A percentile compares a stretch with the other conserved stretches of the same genome.
Conservation (phyloP, 345 rosid species). For the Aquilaria sinensis region DNA sequence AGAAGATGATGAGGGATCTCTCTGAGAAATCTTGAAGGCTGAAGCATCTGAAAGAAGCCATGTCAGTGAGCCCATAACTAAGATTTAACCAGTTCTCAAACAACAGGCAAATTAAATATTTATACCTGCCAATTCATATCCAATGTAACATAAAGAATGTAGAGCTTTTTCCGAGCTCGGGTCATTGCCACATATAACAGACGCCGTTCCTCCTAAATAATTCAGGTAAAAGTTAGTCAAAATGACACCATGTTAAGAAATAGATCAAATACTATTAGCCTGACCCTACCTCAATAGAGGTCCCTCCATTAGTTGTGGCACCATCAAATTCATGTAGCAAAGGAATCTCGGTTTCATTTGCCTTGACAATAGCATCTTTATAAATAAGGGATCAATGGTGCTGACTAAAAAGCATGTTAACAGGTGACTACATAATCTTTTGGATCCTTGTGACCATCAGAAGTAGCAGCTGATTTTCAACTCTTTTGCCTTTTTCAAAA, state of each 20-base stretch:
- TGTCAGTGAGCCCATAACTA: slow-evolving; percentile 17
- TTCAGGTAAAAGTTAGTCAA: slow-evolving; percentile 16
- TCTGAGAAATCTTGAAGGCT: slow-evolving; percentile 88
- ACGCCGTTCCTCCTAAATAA: slow-evolving; percentile 81
- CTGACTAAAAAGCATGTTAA: background rate
- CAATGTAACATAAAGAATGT: slow-evolving; percentile 67
- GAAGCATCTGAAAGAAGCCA: slow-evolving; percentile 58
- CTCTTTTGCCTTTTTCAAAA: no score
- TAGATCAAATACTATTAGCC: slow-evolving; percentile 1
- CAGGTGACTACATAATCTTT: background rate
- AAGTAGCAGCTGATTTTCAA: background rate
- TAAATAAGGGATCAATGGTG: slow-evolving; percentile 2
- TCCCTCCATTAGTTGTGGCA: slow-evolving; percentile 39
- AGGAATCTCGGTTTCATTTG: slow-evolving; percentile 94
- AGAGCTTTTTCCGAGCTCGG: slow-evolving; percentile 80
- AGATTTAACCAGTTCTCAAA: background rate
- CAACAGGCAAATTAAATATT: background rate
- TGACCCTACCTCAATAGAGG: slow-evolving; percentile 58
- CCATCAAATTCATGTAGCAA: slow-evolving; percentile 64
- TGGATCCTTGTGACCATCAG: background rate
- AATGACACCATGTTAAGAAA: background rate
- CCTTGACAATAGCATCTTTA: slow-evolving; percentile 33
- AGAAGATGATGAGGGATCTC: slow-evolving; percentile 83
- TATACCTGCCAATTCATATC: slow-evolving; percentile 96
- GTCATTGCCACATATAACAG: slow-evolving; percentile 94